A percentile compares a stretch with the other conserved stretches of the same genome.
phyloP scores from a whole-genome alignment of 1,139 yeast species.

The Saccharomyces pastorianus region DNA sequence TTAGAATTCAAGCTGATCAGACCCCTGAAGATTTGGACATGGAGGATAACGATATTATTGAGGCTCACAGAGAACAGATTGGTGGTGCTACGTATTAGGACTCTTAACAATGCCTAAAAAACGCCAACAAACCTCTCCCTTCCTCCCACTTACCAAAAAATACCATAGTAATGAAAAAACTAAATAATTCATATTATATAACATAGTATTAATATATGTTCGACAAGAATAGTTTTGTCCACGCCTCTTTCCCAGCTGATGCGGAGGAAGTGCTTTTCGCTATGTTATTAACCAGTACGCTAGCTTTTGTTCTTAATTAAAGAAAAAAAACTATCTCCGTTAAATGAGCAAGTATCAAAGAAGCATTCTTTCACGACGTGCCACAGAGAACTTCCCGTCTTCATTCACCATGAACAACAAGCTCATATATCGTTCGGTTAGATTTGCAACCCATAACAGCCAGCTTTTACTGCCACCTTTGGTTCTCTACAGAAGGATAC shows the following conservation, averaged over 20 bases:
- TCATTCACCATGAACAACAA: background rate
- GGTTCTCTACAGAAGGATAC: constrained; percentile 61
- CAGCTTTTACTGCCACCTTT: constrained; percentile 76
- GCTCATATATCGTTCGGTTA: background rate
- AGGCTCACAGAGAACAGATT: constrained; percentile 95
- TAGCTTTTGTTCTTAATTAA: background rate
- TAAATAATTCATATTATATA: background rate
- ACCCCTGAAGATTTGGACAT: constrained; percentile 89
- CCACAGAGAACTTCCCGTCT: background rate
- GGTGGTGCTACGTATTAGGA: constrained; percentile 36
- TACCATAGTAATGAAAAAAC: background rate
- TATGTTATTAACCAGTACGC: background rate
- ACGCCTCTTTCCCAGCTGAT: background rate
- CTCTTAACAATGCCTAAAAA: background rate
- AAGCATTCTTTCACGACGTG: background rate
- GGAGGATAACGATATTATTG: constrained; percentile 93
- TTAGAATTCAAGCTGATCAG: constrained; percentile 76
- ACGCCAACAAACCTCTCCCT: background rate
- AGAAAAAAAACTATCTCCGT: background rate
- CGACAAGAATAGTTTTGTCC: background rate
- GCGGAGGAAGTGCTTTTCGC: background rate
- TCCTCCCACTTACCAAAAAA: background rate
- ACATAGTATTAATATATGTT: background rate
- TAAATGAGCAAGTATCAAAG: background rate
- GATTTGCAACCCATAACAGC: background rate